A percentile compares a stretch with the other conserved stretches of the same genome.
Evolutionary conservation across 768 basidiomycete genomes (phyloP).

Genomic region (Russula abietina): DNA sequence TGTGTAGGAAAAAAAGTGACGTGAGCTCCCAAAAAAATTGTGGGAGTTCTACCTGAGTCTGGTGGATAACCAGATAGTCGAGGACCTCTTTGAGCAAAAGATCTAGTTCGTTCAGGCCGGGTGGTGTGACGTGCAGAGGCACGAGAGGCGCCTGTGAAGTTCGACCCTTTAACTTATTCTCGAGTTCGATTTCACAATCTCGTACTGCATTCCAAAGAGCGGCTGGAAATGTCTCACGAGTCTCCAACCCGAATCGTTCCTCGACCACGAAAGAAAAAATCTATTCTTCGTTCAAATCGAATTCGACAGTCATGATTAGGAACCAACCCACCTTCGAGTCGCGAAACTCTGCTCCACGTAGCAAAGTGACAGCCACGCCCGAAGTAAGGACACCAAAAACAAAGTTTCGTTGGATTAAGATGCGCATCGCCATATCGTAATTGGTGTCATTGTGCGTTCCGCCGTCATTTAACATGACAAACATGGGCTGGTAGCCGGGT

Average conservation of each 20-base stretch:
- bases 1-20: slow-evolving; percentile 19
- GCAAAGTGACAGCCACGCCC: slow-evolving; percentile 45
- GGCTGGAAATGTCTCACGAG: slow-evolving; percentile 17
- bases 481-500: slow-evolving; percentile 51
- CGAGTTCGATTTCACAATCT: slow-evolving; percentile 19
- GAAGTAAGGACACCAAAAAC: slow-evolving; percentile 44
- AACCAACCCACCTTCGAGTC: slow-evolving; percentile 51
- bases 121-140: not conserved
- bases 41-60: not conserved
- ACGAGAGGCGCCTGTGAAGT: slow-evolving; percentile 1
- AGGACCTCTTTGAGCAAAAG: slow-evolving; percentile 7
- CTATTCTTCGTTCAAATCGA: slow-evolving; percentile 31
- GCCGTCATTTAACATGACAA: slow-evolving; percentile 54
- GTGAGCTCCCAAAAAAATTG: slow-evolving; percentile 17
- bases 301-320: not conserved
- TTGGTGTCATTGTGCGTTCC: slow-evolving; percentile 29
- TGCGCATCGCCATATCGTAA: slow-evolving; percentile 26
- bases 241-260: slow-evolving; percentile 27
- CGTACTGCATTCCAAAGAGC: slow-evolving; percentile 24
- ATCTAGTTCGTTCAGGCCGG: not conserved
- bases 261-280: slow-evolving; percentile 54
- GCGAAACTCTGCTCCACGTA: slow-evolving; percentile 51
- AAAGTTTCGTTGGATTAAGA: slow-evolving; percentile 46
- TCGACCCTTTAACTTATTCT: not conserved
- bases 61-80: slow-evolving; percentile 7